These are phyloP conservation scores for Penicillium paradoxum DNA, from an alignment of 495 filamentous ascomycete genomes.

Conservation along the genomic window DNA sequence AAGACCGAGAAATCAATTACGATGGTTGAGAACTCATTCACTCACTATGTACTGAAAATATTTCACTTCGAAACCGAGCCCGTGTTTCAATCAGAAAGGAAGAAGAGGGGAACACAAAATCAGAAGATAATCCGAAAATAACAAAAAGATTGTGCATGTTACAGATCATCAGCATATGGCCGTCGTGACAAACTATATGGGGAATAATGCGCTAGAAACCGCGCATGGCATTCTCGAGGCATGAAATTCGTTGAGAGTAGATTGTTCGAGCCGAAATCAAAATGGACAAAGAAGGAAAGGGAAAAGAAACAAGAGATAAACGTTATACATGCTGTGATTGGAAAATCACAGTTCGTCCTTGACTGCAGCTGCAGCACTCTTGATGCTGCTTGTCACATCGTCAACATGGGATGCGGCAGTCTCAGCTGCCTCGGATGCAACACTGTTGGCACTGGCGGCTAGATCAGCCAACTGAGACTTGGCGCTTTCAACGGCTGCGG, in stretches of 20 bases:
- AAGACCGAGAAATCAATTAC: too few species aligned
- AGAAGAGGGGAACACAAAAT: not conserved
- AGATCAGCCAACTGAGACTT: slow-evolving; percentile 44
- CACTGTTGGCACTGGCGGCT: slow-evolving; percentile 31
- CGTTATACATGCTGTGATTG: slow-evolving; percentile 2
- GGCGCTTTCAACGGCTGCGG: slow-evolving; percentile 45
- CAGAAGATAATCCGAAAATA: slow-evolving; percentile 8
- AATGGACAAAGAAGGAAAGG: slow-evolving; percentile 6
- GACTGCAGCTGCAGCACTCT: slow-evolving; percentile 19
- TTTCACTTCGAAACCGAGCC: slow-evolving; percentile 6
- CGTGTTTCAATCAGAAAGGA: not conserved
- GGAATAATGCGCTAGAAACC: slow-evolving; percentile 32
- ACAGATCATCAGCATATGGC: slow-evolving; percentile 23
- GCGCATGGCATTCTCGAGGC: slow-evolving; percentile 11
- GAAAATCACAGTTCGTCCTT: slow-evolving; percentile 55
- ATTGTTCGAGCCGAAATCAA: slow-evolving; percentile 6
- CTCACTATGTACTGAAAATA: slow-evolving; percentile 19
- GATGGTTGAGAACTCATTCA: not conserved
- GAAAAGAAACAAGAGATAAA: slow-evolving; percentile 9
- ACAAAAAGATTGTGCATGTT: slow-evolving; percentile 20
- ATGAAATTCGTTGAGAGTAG: slow-evolving; percentile 5
- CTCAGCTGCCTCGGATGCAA: slow-evolving; percentile 35
- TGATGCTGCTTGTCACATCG: slow-evolving; percentile 34
- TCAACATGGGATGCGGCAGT: slow-evolving; percentile 44
- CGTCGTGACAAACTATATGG: slow-evolving; percentile 39